Evolutionary conservation across 2,329 filamentous ascomycete genomes (phyloP).

Genomic region (Alternaria sp.): DNA sequence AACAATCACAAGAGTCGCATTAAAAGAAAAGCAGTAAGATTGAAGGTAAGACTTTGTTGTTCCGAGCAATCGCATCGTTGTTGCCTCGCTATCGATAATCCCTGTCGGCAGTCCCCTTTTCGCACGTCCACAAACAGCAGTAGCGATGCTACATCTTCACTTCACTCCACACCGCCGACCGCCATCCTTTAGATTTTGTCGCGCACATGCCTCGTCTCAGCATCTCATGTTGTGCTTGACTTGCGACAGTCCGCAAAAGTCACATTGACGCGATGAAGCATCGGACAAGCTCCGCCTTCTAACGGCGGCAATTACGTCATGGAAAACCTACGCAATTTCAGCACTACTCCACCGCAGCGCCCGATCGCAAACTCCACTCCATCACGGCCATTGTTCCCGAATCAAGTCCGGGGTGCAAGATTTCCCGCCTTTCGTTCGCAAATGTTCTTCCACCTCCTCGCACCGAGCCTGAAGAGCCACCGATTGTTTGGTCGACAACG

Average conservation of each 20-base stretch:
- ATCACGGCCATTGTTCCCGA: no score
- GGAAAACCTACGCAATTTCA: not conserved
- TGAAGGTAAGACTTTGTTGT: not conserved
- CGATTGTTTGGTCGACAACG: no score
- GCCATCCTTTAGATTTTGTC: not conserved
- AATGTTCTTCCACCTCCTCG: no score
- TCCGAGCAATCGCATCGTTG: not conserved
- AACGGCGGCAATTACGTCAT: not conserved
- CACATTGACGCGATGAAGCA: no score
- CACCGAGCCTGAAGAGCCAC: no score
- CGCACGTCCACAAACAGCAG: not conserved
- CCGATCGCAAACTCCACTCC: no score
- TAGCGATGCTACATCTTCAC: not conserved
- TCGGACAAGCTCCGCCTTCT: not conserved
- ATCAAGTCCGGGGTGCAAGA: no score
- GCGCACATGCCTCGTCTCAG: not conserved
- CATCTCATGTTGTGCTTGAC: rapidly evolving
- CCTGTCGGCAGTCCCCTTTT: slow-evolving; percentile 2
- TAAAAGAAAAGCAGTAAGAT: not conserved
- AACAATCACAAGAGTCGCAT: not conserved
- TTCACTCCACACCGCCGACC: not conserved
- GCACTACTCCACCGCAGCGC: no score
- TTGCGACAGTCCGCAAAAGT: no score
- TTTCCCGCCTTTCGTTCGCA: no score
- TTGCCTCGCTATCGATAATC: slow-evolving; percentile 8